Base-by-base conservation (phyloP, 202 grass and related monocot species). In the Panicum virgatum region DNA sequence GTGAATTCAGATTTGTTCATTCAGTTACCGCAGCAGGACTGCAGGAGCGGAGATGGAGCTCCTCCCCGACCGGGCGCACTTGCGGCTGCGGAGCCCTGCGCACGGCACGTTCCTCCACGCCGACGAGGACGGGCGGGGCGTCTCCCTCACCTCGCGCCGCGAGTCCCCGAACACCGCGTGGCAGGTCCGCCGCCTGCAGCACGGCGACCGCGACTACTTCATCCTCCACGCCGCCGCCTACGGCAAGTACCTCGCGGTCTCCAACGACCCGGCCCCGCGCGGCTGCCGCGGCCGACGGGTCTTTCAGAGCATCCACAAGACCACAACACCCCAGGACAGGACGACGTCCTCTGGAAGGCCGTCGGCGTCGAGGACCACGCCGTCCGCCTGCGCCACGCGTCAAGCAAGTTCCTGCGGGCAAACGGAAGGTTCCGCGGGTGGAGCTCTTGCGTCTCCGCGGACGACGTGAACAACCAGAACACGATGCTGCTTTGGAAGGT, bases 221-320 rank as follows among this genome's bases (percentile, higher is more conserved):
- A 58, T 66, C 70, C 36, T 83, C 34, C 80, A 43, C 16, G 16
- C 16, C 61, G 46, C 72, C 72, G 72, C 81, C 51, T 59, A 59
- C 39, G 72, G 72, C 62, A 19, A 50, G 27, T 84, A 84, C 72
- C 72, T 84, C 53, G 37, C 71, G 0, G 12, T 51, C 36, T 7
- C 1, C 4, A 5, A 4, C 48, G 6, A 0, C 5, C 48, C 48
- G 16, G 18, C 1, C 6, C 48, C 5, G 48, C 47, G 1, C 15
- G 1, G 1, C 4, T 6, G 48, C 48, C 1, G 6, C 48, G 5
- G 19, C 48, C 48, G 20, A 18, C 16, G 4, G 18, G 16, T 52
- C 18, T 52, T n/a, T n/a, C n/a, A n/a, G n/a, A n/a, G n/a, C n/a
- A n/a, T n/a, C n/a, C n/a, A n/a, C n/a, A n/a, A n/a, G n/a, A n/a